Conservation (phyloP, 169 alveolate genomes). For the Cryptosporidium bovis region DNA sequence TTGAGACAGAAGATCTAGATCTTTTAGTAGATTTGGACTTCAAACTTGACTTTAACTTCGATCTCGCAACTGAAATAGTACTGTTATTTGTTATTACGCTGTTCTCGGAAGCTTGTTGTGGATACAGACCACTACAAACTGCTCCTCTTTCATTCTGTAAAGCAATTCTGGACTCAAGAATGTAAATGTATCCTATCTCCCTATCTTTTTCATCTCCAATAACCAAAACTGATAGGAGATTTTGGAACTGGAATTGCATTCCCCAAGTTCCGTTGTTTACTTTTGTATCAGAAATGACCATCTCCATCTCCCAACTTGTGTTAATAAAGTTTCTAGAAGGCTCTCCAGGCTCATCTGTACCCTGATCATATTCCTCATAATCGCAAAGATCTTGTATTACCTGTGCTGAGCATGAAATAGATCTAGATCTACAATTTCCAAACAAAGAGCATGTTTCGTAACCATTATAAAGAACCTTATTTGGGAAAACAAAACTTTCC, state of each 20-base stretch:
- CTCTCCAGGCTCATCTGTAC: not conserved
- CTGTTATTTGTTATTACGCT: too few species aligned
- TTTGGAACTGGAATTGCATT: conserved; percentile 1
- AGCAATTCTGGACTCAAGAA: conserved; percentile 44
- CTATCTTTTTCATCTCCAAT: not conserved
- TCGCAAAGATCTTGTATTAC: conserved; percentile 13
- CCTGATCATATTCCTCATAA: not conserved
- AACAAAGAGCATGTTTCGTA: conserved; percentile 42
- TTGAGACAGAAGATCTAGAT: too few species aligned
- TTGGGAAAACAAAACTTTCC: conserved; percentile 13
- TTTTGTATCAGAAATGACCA: conserved; percentile 15
- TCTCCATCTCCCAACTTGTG: conserved; percentile 9
- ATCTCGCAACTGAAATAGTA: too few species aligned
- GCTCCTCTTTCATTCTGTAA: conserved; percentile 18
- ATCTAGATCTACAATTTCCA: conserved; percentile 9
- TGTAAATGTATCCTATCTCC: conserved; percentile 20
- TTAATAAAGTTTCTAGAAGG: not conserved
- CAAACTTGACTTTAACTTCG: too few species aligned
- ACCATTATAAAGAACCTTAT: conserved; percentile 24
- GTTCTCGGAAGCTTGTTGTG: not conserved
- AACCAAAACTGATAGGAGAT: conserved; percentile 15
- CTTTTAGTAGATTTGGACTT: too few species aligned
- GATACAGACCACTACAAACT: conserved; percentile 54
- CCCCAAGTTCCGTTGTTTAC: conserved; percentile 60
- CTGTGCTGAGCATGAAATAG: conserved; percentile 26